Evolutionary conservation across 2,329 filamentous ascomycete genomes (phyloP).

Genomic region (Plectosphaerella plurivora): DNA sequence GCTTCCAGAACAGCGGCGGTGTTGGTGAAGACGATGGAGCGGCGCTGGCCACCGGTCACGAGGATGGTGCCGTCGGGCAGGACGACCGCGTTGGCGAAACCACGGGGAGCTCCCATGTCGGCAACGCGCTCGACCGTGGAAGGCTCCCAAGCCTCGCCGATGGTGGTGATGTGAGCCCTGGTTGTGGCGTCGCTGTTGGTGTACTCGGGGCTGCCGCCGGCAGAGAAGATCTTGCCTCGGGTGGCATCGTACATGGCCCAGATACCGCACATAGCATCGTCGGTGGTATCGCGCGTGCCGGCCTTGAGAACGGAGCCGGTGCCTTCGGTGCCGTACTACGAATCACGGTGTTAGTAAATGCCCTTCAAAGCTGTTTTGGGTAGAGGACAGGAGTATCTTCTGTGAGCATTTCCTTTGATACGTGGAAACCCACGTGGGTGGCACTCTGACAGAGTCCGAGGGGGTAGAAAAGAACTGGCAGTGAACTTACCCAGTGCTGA

Average conservation of each 20-base stretch:
- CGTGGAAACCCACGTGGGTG: no score
- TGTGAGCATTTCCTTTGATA: no score
- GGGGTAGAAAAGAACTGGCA: no score
- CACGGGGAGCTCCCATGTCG: conserved; percentile 30
- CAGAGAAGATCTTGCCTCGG: conserved; percentile 50
- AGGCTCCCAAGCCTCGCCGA: conserved; percentile 24
- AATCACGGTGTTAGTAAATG: no score
- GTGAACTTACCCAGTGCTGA: conserved; percentile 45
- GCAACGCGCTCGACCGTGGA: conserved; percentile 20
- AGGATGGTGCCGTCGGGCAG: conserved; percentile 44
- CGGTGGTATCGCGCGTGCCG: conserved; percentile 32
- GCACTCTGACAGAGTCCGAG: no score
- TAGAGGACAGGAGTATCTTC: no score
- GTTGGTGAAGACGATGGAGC: conserved; percentile 39
- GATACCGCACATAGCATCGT: conserved; percentile 49
- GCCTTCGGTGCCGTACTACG: conserved; percentile 34
- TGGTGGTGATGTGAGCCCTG: conserved; percentile 44
- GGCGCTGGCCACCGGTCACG: conserved; percentile 41
- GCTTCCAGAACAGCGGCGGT: conserved; percentile 32
- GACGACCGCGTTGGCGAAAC: conserved; percentile 36
- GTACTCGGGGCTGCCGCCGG: conserved; percentile 45
- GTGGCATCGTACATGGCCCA: conserved; percentile 56
- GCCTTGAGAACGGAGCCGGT: conserved; percentile 34
- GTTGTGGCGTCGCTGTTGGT: conserved; percentile 32
- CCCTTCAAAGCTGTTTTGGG: no score